Evolutionary conservation across 2,329 filamentous ascomycete genomes (phyloP).

Genomic region (Fusarium cyanostomum): DNA sequence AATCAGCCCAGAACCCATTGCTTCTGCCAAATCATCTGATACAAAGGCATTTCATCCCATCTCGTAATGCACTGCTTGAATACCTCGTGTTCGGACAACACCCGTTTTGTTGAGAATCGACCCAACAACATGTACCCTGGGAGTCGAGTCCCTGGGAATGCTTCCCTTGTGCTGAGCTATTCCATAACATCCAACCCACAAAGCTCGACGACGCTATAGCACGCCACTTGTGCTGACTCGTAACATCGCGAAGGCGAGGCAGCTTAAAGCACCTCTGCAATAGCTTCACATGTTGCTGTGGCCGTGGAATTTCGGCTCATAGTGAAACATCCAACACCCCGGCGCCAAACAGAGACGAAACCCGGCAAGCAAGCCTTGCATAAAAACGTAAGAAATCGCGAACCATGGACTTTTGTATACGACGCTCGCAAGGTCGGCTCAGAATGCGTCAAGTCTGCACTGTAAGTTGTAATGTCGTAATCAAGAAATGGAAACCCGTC

Average conservation of each 20-base stretch:
- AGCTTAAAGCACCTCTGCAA: neutral
- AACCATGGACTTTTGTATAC: constrained; percentile 27
- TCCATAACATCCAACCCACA: neutral
- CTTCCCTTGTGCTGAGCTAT: neutral
- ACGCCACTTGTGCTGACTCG: neutral
- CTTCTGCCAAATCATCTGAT: neutral
- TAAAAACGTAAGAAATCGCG: constrained; percentile 13
- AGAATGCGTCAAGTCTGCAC: constrained; percentile 5
- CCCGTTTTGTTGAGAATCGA: constrained; percentile 9
- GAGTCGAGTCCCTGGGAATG: neutral
- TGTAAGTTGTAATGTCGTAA: neutral
- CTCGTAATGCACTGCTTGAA: neutral
- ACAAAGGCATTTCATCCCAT: neutral
- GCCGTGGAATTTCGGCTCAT: neutral
- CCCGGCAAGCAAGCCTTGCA: constrained; percentile 2
- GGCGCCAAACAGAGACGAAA: constrained; percentile 29
- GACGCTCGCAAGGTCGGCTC: neutral
- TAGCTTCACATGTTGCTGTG: constrained; percentile 5
- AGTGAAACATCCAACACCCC: constrained; percentile 27
- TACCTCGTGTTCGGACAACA: neutral
- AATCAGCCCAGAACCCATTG: neutral
- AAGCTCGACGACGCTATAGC: neutral
- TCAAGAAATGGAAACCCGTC: constrained; percentile 1
- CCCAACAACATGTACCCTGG: neutral
- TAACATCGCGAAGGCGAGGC: neutral